These are phyloP conservation scores for Gilbertella persicaria DNA, from an alignment of 371 early-diverging fungal species.

Conservation along the genomic window DNA sequence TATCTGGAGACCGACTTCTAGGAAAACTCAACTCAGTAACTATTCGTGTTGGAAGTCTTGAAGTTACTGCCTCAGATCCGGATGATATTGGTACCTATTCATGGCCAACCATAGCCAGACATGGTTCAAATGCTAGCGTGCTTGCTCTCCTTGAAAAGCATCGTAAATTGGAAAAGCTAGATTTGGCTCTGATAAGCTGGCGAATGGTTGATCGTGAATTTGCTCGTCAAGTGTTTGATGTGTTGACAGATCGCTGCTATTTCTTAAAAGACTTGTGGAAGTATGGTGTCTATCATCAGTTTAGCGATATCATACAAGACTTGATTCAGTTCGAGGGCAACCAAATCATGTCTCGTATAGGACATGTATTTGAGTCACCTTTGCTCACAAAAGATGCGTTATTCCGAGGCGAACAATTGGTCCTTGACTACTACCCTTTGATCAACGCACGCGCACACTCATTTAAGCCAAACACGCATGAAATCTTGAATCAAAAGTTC, in stretches of 20 bases:
- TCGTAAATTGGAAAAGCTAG: constrained; percentile 28
- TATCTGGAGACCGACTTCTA: constrained; percentile 22
- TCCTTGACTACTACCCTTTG: constrained; percentile 56
- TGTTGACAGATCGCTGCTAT: constrained; percentile 12
- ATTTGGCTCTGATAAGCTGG: constrained; percentile 29
- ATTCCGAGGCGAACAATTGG: constrained; percentile 3
- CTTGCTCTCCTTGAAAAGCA: constrained; percentile 22
- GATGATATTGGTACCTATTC: neutral
- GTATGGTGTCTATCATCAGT: constrained; percentile 37
- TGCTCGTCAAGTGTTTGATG: constrained; percentile 31
- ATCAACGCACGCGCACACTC: constrained; percentile 47
- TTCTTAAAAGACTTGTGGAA: constrained; percentile 26
- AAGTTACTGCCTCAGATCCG: neutral
- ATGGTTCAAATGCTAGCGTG: constrained; percentile 23
- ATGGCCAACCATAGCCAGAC: constrained; percentile 25
- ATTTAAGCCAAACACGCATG: constrained; percentile 11
- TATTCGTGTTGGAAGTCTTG: neutral
- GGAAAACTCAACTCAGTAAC: neutral
- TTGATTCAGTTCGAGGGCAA: constrained; percentile 17
- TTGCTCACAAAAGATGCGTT: constrained; percentile 25
- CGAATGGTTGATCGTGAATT: constrained; percentile 34
- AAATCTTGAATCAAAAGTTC: constrained; percentile 48
- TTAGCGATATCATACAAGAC: constrained; percentile 27
- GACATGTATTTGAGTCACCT: constrained; percentile 45
- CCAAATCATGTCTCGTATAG: constrained; percentile 24